Evolutionary conservation across 2,329 filamentous ascomycete species (phyloP), one percentile per base, ranked within the genome.

Genomic region (Colletotrichum falcatum): DNA sequence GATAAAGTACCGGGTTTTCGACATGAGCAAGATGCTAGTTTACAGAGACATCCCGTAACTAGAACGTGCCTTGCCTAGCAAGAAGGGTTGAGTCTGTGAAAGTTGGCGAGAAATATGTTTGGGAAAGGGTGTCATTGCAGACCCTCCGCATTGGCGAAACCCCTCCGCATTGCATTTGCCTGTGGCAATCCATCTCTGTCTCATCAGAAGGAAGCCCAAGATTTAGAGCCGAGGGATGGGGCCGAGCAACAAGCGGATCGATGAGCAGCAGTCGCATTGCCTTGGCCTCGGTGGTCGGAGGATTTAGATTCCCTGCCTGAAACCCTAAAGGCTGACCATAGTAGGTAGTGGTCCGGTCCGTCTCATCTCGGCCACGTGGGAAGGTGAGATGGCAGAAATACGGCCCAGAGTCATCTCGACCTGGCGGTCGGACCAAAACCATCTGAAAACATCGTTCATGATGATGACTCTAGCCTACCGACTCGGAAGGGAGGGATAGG

Each of bases 281-380:
- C 64, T 37, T 58, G 64, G 58, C 53, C 37, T 48, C 58, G 64
- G 53, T 39, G 28, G 37, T 51, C 39, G 48, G 63, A 70, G 46
- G 49, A 49, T 66, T 70, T 67, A 62, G 64, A 59, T 26, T 70
- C 59, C 67, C 39, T 62, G 67, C 67, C 67, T 67, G 64, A 67
- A 62, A 70, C 67, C 62, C 44, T 60, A 23, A 54, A 33, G 42
- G 35, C 42, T 35, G 60, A 42, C 33, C 56, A 55, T 44, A 16
- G 39, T 61, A 14, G 9, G 1, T 37, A 49, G 60, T 61, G 62
- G 63, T 59, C 28, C 58, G 59, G 44, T 62, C 67, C 58, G 53
- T 70, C 67, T 67, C 64, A 67, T 63, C 58, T 70, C 53, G 14
- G 67, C 67, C 67, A 67, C 67, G 64, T 70, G 67, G 67, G 23